A percentile compares a stretch with the other conserved stretches of the same genome.
These are phyloP conservation scores for Lumnitzera littorea DNA, from an alignment of 345 rosid genomes.

Conservation along the genomic window DNA sequence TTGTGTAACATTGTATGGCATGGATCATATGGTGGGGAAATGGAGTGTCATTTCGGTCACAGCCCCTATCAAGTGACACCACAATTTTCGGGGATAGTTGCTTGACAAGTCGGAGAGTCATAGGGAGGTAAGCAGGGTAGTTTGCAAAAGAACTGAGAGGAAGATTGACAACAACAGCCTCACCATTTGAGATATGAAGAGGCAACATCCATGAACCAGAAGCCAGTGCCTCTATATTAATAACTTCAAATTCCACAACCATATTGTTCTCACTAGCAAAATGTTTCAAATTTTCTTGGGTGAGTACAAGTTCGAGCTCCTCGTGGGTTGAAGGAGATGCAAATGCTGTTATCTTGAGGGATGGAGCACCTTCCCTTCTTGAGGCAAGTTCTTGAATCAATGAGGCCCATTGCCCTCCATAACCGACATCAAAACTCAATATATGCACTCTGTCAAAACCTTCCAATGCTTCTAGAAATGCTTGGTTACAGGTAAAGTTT, in stretches of 20 bases:
- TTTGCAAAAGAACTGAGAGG: constrained; percentile 50
- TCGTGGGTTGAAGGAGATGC: constrained; percentile 49
- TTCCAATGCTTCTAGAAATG: constrained; percentile 58
- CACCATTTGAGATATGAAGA: constrained; percentile 21
- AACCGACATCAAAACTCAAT: constrained; percentile 80
- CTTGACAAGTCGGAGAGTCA: constrained; percentile 59
- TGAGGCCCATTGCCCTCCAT: constrained; percentile 94
- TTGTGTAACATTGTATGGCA: constrained; percentile 55
- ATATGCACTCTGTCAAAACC: constrained; percentile 65
- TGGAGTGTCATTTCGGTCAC: constrained; percentile 67
- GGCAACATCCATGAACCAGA: constrained; percentile 41
- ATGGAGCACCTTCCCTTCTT: constrained; percentile 43
- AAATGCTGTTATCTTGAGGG: constrained; percentile 62
- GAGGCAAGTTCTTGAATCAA: constrained; percentile 83
- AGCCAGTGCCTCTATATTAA: constrained; percentile 45
- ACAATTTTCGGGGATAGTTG: constrained; percentile 72
- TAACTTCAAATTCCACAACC: constrained; percentile 56
- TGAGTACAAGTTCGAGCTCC: constrained; percentile 60
- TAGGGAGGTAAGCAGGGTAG: constrained; percentile 45
- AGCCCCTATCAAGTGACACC: constrained; percentile 75
- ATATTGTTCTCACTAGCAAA: constrained; percentile 71
- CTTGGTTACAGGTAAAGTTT: constrained; percentile 84
- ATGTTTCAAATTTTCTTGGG: constrained; percentile 56
- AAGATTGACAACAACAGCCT: constrained; percentile 70
- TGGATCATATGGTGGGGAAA: constrained; percentile 70